phyloP scores from a whole-genome alignment of 768 basidiomycete species.

The Panus rudis region DNA sequence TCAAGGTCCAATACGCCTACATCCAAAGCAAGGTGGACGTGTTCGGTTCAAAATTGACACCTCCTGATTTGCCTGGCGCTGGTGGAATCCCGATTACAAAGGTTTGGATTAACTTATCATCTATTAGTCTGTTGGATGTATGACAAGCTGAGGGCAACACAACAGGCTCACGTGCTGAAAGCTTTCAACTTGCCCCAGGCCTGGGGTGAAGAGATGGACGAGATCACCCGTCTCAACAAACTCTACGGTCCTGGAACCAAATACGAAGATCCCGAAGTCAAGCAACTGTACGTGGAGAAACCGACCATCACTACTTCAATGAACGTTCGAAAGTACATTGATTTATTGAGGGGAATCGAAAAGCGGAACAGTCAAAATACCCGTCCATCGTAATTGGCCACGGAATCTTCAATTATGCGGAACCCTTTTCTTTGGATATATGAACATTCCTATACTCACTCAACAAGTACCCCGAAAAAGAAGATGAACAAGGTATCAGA shows the following conservation, averaged over 20 bases:
- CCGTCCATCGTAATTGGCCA: too few species aligned
- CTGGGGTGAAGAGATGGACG: conserved; percentile 43
- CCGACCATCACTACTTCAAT: conserved; percentile 32
- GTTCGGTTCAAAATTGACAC: conserved; percentile 36
- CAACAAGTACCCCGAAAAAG: too few species aligned
- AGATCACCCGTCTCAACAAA: conserved; percentile 41
- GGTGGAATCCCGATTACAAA: conserved; percentile 34
- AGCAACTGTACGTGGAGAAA: conserved; percentile 43
- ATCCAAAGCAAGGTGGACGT: conserved; percentile 43
- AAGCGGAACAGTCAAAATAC: too few species aligned
- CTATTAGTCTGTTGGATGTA: not conserved
- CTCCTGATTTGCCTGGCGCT: conserved; percentile 33
- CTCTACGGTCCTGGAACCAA: conserved; percentile 54
- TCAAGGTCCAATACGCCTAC: conserved; percentile 42
- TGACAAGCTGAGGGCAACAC: not conserved
- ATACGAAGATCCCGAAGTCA: conserved; percentile 40
- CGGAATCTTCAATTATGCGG: too few species aligned
- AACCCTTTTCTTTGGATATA: too few species aligned
- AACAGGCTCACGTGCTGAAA: conserved; percentile 45
- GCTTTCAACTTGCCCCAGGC: conserved; percentile 39
- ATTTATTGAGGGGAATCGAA: too few species aligned
- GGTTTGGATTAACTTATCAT: conserved; percentile 28
- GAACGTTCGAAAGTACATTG: too few species aligned
- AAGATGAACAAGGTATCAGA: too few species aligned
- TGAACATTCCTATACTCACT: too few species aligned